Percentiles rank a stretch among this genome's conserved stretches.
Conservation (phyloP, 2,329 filamentous ascomycete genomes). For the Fusarium guadeloupense region DNA sequence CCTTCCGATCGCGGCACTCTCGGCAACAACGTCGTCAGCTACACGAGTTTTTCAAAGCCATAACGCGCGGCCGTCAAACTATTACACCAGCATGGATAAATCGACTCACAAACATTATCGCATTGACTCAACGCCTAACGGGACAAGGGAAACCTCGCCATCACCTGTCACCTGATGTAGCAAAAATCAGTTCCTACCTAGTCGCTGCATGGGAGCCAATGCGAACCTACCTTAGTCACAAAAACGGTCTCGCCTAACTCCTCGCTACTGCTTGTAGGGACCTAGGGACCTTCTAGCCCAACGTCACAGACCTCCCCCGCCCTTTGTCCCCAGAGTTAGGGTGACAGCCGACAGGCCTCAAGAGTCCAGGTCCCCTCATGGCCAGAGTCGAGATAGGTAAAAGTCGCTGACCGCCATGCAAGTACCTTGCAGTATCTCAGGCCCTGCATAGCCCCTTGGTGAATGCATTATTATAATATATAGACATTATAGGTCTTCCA, state of each 20-base stretch:
- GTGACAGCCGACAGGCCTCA: constrained; percentile 18
- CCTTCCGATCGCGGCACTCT: constrained; percentile 26
- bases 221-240: constrained; percentile 14
- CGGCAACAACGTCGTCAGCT: constrained; percentile 33
- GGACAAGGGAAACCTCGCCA: constrained; percentile 18
- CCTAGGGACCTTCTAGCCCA: constrained; percentile 4
- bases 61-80: constrained; percentile 23
- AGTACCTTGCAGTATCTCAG: constrained; percentile 2
- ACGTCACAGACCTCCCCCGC: not conserved
- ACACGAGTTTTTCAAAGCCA: constrained; percentile 14
- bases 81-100: constrained; percentile 10
- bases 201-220: not conserved
- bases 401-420: constrained; percentile 5
- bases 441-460: too few relatives aligned
- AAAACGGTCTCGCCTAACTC: constrained; percentile 11
- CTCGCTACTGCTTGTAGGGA: constrained; percentile 37
- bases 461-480: too few relatives aligned
- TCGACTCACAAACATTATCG: constrained; percentile 22
- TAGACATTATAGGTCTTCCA: not conserved
- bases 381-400: constrained; percentile 4
- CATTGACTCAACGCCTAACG: too few relatives aligned
- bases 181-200: constrained; percentile 8
- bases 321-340: not conserved
- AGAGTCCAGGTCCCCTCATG: too few relatives aligned
- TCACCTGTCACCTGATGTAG: constrained; percentile 26